Evolutionary conservation across 2,329 filamentous ascomycete species (phyloP), one percentile per base, ranked within the genome.

Genomic region (Fusarium sp.): DNA sequence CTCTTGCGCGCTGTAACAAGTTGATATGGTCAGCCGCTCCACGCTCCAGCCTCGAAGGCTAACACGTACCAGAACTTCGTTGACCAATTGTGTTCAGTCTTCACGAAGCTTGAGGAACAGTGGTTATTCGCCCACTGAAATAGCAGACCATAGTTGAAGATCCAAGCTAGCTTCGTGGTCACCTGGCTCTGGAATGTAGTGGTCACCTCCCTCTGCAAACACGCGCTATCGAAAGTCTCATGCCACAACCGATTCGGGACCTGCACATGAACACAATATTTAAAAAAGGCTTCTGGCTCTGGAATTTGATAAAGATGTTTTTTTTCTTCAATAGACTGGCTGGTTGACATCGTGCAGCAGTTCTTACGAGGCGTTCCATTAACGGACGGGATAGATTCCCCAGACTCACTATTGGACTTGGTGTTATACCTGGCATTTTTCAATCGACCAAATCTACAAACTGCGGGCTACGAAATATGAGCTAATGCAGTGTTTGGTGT

Each of bases 341-440:
- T n/a, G n/a, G n/a, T n/a, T n/a, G 16, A 9, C 22, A 31, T n/a
- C 5, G 3, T 18, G 9, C 28, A 7, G 28, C 14, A 13, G 22
- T 13, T 18, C 7, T 11, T 12, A n/a, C 45, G 8, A 48, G 28
- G 7, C 45, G 22, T 4, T 11, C 16, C 9, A 16, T 18, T 7
- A 10, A 14, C 8, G 16, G 4, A 31, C 18, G 7, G 9, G 4
- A 51, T 9, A 48, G 10, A 11, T 10, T 20, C 12, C 6, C 8
- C 3, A 10, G 18, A 22, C 10, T 3, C 4, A 22, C 12, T 15
- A 20, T 20, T 18, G 6, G 5, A 33, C 12, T 5, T 15, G 14
- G 8, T 8, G 14, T 1, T 3, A 2, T 33, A 24, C 1, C 6
- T 14, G 3, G 4, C 13, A 22, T 4, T 10, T 20, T 5, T 33